These are phyloP conservation scores for Alternaria atra DNA, from an alignment of 2,329 filamentous ascomycete species.

Conservation along the genomic window DNA sequence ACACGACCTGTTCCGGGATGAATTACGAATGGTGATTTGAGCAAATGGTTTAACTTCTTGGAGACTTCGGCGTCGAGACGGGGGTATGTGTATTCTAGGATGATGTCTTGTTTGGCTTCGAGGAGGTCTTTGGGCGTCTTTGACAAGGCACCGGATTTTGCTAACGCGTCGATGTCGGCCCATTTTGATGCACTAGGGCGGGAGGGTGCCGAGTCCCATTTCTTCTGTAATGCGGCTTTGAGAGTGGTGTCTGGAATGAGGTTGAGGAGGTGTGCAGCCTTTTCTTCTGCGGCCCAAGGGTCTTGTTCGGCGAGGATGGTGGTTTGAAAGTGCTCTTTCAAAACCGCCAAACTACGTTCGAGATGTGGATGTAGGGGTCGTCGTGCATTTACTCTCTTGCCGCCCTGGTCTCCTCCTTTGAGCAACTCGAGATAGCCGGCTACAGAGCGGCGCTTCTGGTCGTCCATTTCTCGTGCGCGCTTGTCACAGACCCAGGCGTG, in stretches of 20 bases:
- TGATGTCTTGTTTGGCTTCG: constrained; percentile 93
- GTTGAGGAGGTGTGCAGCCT: constrained; percentile 79
- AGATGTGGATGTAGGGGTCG: constrained; percentile 91
- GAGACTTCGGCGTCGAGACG: constrained; percentile 96
- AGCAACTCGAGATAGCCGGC: constrained; percentile 90
- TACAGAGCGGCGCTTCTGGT: constrained; percentile 83
- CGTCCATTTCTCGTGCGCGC: constrained; percentile 82
- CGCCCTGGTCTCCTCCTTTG: constrained; percentile 83
- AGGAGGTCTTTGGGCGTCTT: constrained; percentile 78
- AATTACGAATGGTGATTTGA: constrained; percentile 96
- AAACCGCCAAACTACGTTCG: constrained; percentile 81
- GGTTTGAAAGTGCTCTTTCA: constrained; percentile 83
- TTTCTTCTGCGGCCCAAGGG: constrained; percentile 75
- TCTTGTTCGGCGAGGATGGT: constrained; percentile 87
- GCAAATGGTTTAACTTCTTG: constrained; percentile 97
- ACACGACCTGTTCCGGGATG: constrained; percentile 94
- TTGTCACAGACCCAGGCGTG: constrained; percentile 99
- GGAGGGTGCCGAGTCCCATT: constrained; percentile 86
- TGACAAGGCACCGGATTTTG: constrained; percentile 76
- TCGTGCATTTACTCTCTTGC: constrained; percentile 84
- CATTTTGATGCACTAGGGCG: constrained; percentile 84
- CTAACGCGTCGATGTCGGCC: constrained; percentile 89
- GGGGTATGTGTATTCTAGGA: constrained; percentile 97
- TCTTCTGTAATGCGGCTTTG: constrained; percentile 80
- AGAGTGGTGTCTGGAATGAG: constrained; percentile 83